Evolutionary conservation across 371 early-diverging fungal species (phyloP).

Genomic region (Synchytrium microbalum): DNA sequence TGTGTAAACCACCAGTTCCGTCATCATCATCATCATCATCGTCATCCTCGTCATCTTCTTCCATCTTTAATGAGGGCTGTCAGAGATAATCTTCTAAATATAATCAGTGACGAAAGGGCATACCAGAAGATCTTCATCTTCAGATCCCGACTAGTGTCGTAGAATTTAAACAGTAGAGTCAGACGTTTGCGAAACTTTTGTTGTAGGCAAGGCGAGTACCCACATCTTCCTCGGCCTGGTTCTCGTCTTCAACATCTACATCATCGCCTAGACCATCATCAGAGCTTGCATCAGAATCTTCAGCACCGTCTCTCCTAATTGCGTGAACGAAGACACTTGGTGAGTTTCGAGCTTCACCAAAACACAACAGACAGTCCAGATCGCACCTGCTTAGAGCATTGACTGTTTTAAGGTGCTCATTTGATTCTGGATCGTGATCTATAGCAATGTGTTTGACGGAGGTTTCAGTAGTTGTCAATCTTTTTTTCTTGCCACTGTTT

Average conservation of each 20-base stretch:
- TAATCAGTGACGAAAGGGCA: not conserved
- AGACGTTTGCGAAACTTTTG: too few relatives aligned
- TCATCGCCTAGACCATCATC: constrained; percentile 21
- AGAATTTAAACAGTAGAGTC: too few relatives aligned
- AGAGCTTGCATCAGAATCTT: not conserved
- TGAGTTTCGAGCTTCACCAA: too few relatives aligned
- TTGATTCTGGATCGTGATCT: not conserved
- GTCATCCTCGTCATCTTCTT: constrained; percentile 37
- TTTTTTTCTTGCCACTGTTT: too few relatives aligned
- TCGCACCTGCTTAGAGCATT: not conserved
- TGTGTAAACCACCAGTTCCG: constrained; percentile 40
- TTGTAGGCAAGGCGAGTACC: constrained; percentile 6
- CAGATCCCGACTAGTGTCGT: not conserved
- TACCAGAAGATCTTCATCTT: not conserved
- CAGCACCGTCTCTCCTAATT: not conserved
- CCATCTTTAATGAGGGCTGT: constrained; percentile 21
- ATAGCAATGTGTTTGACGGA: not conserved
- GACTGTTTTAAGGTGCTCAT: not conserved
- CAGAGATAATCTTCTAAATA: not conserved
- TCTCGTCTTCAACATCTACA: constrained; percentile 28
- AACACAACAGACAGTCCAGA: not conserved
- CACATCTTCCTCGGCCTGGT: constrained; percentile 28
- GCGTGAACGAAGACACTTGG: too few relatives aligned
- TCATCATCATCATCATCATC: constrained; percentile 23
- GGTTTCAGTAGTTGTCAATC: not conserved